phyloP scores from a whole-genome alignment of 2,329 filamentous ascomycete genomes.

The Fusarium sp. region DNA sequence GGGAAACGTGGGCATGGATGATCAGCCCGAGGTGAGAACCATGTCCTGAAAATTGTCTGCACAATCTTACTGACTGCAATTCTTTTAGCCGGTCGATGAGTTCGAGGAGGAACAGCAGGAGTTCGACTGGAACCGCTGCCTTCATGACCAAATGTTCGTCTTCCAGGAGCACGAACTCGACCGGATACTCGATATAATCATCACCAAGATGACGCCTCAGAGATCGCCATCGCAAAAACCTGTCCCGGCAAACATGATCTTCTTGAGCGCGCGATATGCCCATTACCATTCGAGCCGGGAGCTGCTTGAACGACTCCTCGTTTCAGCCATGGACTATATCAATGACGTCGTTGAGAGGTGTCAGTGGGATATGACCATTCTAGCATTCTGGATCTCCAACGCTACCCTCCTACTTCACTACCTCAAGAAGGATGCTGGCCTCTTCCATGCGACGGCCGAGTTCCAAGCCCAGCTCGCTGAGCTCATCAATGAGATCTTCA shows the following conservation, averaged over 20 bases:
- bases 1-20: constrained; percentile 94
- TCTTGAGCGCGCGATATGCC: constrained; percentile 93
- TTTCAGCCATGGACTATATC: constrained; percentile 93
- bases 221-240: constrained; percentile 97
- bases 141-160: constrained; percentile 99
- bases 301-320: constrained; percentile 81
- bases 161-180: constrained; percentile 96
- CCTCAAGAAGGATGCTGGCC: constrained; percentile 89
- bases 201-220: constrained; percentile 98
- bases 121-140: constrained; percentile 93
- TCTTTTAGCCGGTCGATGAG: constrained; percentile 74
- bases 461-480: constrained; percentile 95
- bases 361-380: constrained; percentile 99
- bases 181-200: constrained; percentile 92
- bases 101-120: constrained; percentile 90
- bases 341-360: constrained; percentile 95
- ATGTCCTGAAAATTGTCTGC: background rate
- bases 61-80: background rate
- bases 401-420: constrained; percentile 96
- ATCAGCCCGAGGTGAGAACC: constrained; percentile 83
- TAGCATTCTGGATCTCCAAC: constrained; percentile 99
- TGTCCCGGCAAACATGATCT: constrained; percentile 96
- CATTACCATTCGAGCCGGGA: constrained; percentile 94
- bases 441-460: constrained; percentile 83
- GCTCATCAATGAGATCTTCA: constrained; percentile 97